A percentile compares a stretch with the other conserved stretches of the same genome.
Conservation (phyloP, 306 rosid genomes). For the Malus sieversii region DNA sequence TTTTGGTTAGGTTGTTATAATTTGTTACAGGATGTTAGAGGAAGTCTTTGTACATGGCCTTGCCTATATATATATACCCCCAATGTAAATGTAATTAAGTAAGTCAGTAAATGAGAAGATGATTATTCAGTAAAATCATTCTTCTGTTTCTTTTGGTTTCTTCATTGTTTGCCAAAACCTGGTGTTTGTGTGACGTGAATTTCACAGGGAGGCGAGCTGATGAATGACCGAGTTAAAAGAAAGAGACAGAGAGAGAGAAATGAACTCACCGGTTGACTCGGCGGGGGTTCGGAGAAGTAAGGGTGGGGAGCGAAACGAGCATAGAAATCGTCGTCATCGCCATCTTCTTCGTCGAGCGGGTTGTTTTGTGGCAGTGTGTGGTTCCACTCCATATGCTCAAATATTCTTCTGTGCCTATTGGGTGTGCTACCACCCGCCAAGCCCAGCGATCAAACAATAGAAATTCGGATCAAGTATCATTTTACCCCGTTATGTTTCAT, state of each 20-base stretch:
- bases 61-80: too few species aligned
- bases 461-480: neutral
- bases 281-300: slow-evolving; percentile 31
- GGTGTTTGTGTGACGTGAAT: neutral
- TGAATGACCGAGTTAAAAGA: neutral
- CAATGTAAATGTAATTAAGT: too few species aligned
- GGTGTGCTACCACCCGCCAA: neutral
- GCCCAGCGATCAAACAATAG: neutral
- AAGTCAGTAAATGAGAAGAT: too few species aligned
- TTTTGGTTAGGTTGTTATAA: too few species aligned
- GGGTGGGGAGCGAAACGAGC: slow-evolving; percentile 39
- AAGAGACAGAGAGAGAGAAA: neutral
- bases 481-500: neutral
- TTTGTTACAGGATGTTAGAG: too few species aligned
- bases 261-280: slow-evolving; percentile 44
- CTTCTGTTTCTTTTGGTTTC: too few species aligned
- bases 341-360: neutral
- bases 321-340: slow-evolving; percentile 44
- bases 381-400: neutral
- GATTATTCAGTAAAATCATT: too few species aligned
- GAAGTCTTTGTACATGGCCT: too few species aligned
- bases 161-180: neutral
- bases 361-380: neutral
- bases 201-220: neutral
- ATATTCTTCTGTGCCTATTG: neutral